Evolutionary conservation across 2,329 filamentous ascomycete genomes (phyloP), one percentile per base, ranked within the genome.

Genomic region (Epichloe glyceriae): DNA sequence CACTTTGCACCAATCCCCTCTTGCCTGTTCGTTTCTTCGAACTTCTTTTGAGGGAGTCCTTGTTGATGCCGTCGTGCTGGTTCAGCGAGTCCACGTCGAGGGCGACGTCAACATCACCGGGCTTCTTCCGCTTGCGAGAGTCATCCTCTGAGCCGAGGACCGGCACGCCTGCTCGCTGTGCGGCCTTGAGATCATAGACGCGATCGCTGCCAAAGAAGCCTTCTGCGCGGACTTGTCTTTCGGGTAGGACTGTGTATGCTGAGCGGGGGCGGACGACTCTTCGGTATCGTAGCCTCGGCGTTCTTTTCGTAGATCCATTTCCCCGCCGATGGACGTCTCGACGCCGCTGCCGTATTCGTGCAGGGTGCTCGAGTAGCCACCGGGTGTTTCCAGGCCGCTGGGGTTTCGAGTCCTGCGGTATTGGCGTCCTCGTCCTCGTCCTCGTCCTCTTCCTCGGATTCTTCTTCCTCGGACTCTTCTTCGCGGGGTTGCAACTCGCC

Each of bases 171-270:
- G 73, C 69, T 54, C 76, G 72, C 55, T 67, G 69, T 40, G 52
- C 62, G 38, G 64, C 65, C 51, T 80, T 84, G 55, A 98, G 77
- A 68, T 98, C 90, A 69, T 98, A 98, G 15, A 86, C 86, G 62
- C 88, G 85, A 64, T 97, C 91, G 60, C 88, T 90, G 58, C 93
- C 93, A 64, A 98, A 97, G 79, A 98, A 97, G 44, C 93, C 93
- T 59, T 90, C 85, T 5, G 88, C 82, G 48, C 85, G 82, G 20
- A 90, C 84, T 63, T 91, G 84, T 52, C 86, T 86, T 70, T 98
- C 91, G 11, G 88, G 88, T 20, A 98, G 78, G 46, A 98, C 83
- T 19, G 88, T 89, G 67, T 93, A 95, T 15, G 93, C 89, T 20
- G 84, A 83, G 56, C 87, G 83, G 7, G 86, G 38, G 80, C 76